A percentile compares a stretch with the other conserved stretches of the same genome.
These are phyloP conservation scores for Incumbomyces lentus DNA, from an alignment of 2,329 filamentous ascomycete genomes.

Conservation along the genomic window DNA sequence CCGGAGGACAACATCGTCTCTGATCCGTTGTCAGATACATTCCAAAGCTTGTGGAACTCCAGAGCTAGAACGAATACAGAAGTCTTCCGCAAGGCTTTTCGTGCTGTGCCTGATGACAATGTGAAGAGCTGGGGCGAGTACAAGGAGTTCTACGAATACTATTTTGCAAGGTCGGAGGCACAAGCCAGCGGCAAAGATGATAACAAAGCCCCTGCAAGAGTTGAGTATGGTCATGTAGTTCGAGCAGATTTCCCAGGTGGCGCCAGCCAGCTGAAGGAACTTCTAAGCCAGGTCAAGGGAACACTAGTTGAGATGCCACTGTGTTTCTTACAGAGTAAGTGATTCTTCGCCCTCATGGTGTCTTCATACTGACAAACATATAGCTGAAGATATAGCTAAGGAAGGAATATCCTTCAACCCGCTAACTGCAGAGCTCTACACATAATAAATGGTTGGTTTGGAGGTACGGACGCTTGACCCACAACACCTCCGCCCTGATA, in stretches of 20 bases:
- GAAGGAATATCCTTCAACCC: slow-evolving; percentile 64
- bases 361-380: slow-evolving; percentile 24
- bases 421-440: slow-evolving; percentile 64
- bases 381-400: slow-evolving; percentile 76
- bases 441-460: slow-evolving; percentile 27
- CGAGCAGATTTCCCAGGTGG: slow-evolving; percentile 62
- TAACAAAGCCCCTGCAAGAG: slow-evolving; percentile 44
- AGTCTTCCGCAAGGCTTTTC: slow-evolving; percentile 52
- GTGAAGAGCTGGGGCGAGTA: slow-evolving; percentile 52
- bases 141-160: slow-evolving; percentile 52
- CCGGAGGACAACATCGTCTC: slow-evolving; percentile 42
- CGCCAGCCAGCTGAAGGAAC: slow-evolving; percentile 60
- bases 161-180: slow-evolving; percentile 40
- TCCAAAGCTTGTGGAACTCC: slow-evolving; percentile 48
- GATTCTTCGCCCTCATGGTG: neutral
- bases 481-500: no score
- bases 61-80: slow-evolving; percentile 50
- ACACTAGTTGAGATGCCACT: slow-evolving; percentile 84
- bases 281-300: slow-evolving; percentile 56
- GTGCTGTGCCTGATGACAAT: slow-evolving; percentile 49
- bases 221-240: slow-evolving; percentile 80
- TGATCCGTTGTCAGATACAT: slow-evolving; percentile 48
- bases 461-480: no score
- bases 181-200: slow-evolving; percentile 33
- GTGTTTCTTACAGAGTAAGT: slow-evolving; percentile 52